These are phyloP conservation scores for Hirschioporus abietinus DNA, from an alignment of 768 basidiomycete species.

Conservation along the genomic window DNA sequence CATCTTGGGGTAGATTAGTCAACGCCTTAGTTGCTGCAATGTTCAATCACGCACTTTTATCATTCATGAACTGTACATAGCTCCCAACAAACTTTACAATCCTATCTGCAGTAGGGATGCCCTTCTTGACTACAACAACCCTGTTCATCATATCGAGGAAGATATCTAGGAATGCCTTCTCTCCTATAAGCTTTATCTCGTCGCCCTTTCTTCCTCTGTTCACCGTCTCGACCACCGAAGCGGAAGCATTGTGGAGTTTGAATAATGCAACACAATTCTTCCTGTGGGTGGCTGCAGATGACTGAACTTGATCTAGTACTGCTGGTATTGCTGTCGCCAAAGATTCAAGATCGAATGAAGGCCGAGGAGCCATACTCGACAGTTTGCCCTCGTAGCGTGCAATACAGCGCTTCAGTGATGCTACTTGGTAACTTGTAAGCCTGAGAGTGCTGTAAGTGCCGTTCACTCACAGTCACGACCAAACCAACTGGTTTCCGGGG, in stretches of 20 bases:
- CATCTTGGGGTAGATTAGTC: conserved; percentile 1
- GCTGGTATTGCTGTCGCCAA: conserved; percentile 35
- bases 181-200: conserved; percentile 32
- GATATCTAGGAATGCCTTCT: conserved; percentile 38
- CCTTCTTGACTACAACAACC: conserved; percentile 43
- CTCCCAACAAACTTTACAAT: conserved; percentile 43
- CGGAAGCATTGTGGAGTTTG: conserved; percentile 36
- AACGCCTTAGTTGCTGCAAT: neutral
- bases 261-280: conserved; percentile 44
- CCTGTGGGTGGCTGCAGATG: conserved; percentile 39
- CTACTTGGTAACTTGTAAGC: too few species aligned
- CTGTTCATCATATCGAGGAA: conserved; percentile 39
- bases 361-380: conserved; percentile 27
- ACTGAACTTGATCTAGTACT: conserved; percentile 41
- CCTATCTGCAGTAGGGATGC: conserved; percentile 38
- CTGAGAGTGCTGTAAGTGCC: neutral
- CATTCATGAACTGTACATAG: conserved; percentile 38
- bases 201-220: conserved; percentile 21
- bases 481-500: neutral
- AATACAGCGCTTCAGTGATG: too few species aligned
- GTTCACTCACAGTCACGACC: neutral
- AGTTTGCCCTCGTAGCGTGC: neutral
- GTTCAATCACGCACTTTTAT: conserved; percentile 33
- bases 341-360: conserved; percentile 22
- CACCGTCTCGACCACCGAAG: conserved; percentile 23